Base-by-base conservation (phyloP, 2,329 filamentous ascomycete genomes). In the Epichloe amarillans region DNA sequence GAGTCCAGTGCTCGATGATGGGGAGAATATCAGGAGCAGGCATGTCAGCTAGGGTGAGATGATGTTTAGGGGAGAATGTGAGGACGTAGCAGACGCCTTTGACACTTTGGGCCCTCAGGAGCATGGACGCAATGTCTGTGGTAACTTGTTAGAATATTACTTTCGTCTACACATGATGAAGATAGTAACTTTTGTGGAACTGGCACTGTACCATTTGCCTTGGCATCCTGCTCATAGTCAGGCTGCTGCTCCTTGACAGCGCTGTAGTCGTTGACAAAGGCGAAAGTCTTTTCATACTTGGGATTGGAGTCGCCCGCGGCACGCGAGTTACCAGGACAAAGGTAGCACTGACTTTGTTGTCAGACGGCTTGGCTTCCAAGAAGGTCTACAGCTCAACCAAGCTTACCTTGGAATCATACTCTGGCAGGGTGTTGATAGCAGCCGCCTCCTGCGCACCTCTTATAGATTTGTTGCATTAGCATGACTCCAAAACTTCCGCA, bases 41-140 rank as follows among this genome's bases (percentile, higher is more conserved):
- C 75, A 98, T 87, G 64, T 98, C 93, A 55, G 93, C 91, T 30
- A 98, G 80, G 2, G 93, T 98, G 53, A 94, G 71, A 66, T 96
- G 86, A 69, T 98, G 93, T 56, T 83, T 82, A 3, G 88, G 82
- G 89, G 89, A 93, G 69, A 98, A 98, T 52, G 90, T 95, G 50
- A 98, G 78, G 51, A 98, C 93, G 68, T 95, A 97, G 73, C 93
- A 98, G 72, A 91, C 91, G 56, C 93, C 93, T 47, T 87, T 96
- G 51, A 95, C 90, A 8, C 88, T 76, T 63, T 94, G 82, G 23
- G 88, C 91, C 59, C 81, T 81, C 38, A 98, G 80, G 39, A 98
- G 80, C 33, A 84, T 73, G 7, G 83, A 83, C 47, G 87, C 82
- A 36, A 90, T 72, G 59, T 83, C 85, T 88, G 0, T 5, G 26